phyloP scores from a whole-genome alignment of 164 flowering plant species.

The Stephania yunnanensis region DNA sequence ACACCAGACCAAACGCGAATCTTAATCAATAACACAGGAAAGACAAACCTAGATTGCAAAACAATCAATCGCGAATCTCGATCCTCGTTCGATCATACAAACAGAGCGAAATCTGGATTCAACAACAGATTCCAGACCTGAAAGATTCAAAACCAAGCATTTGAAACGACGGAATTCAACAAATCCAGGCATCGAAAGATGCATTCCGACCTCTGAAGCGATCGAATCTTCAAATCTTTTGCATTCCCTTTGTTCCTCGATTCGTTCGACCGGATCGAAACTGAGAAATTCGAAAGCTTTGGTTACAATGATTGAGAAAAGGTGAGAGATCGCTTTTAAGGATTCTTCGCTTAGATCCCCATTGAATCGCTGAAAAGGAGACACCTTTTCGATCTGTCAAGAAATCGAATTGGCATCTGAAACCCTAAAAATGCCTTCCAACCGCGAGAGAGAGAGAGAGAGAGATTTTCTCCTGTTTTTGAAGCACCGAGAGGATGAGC shows the following conservation, averaged over 20 bases:
- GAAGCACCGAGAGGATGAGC: not conserved
- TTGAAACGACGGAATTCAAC: not conserved
- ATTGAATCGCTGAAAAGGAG: not conserved
- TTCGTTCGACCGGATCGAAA: not conserved
- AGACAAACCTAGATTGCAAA: not conserved
- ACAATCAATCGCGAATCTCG: not conserved
- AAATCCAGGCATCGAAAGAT: not conserved
- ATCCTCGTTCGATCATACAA: slow-evolving; percentile 1
- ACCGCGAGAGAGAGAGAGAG: not conserved
- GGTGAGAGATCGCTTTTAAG: not conserved
- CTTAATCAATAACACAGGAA: not conserved
- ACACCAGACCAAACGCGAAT: not conserved
- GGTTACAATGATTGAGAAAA: not conserved
- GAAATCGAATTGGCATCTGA: not conserved
- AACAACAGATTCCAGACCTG: not conserved
- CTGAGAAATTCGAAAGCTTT: not conserved
- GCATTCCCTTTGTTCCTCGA: too few relatives aligned
- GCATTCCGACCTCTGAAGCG: not conserved
- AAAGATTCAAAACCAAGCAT: not conserved
- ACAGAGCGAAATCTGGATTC: slow-evolving; percentile 9
- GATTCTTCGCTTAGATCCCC: not conserved
- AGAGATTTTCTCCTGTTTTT: not conserved
- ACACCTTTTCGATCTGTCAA: not conserved
- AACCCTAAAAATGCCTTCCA: not conserved
- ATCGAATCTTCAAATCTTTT: not conserved